Conservation (phyloP, 371 early-diverging fungal genomes). For the Lichtheimia hyalospora region DNA sequence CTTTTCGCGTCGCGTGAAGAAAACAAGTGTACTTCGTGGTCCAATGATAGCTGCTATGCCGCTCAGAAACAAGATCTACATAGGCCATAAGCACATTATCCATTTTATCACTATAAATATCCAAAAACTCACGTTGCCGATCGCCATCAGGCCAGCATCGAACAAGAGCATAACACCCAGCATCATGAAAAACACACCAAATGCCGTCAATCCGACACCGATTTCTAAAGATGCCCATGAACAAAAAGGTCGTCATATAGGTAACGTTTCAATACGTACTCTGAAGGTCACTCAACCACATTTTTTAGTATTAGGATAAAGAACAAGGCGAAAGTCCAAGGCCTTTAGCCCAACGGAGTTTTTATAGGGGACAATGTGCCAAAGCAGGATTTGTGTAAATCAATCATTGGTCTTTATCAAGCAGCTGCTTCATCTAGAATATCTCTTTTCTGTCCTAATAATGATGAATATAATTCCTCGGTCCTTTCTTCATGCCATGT, state of each 20-base stretch:
- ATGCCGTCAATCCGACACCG: constrained; percentile 95
- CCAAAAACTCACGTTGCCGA: constrained; percentile 80
- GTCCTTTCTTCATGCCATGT: constrained; percentile 92
- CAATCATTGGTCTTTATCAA: background rate
- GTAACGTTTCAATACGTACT: constrained; percentile 44
- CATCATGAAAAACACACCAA: constrained; percentile 91
- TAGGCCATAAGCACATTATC: too few relatives aligned
- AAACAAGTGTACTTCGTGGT: constrained; percentile 75
- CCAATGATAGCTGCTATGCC: constrained; percentile 92
- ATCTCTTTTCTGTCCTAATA: constrained; percentile 70
- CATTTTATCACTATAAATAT: too few relatives aligned
- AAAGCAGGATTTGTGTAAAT: too few relatives aligned
- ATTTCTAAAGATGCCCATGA: constrained; percentile 62
- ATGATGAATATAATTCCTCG: constrained; percentile 81
- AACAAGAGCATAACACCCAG: constrained; percentile 92
- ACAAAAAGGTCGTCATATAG: background rate
- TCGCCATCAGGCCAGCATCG: constrained; percentile 93
- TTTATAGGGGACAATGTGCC: background rate
- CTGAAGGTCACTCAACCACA: constrained; percentile 86
- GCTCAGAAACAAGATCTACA: constrained; percentile 85
- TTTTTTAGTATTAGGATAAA: constrained; percentile 14
- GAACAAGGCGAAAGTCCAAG: background rate
- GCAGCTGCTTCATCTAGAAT: constrained; percentile 14
- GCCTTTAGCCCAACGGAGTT: background rate
- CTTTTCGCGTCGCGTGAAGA: constrained; percentile 83